These are phyloP conservation scores for Noccaea bulbosa DNA, from an alignment of 345 rosid species.

Conservation along the genomic window DNA sequence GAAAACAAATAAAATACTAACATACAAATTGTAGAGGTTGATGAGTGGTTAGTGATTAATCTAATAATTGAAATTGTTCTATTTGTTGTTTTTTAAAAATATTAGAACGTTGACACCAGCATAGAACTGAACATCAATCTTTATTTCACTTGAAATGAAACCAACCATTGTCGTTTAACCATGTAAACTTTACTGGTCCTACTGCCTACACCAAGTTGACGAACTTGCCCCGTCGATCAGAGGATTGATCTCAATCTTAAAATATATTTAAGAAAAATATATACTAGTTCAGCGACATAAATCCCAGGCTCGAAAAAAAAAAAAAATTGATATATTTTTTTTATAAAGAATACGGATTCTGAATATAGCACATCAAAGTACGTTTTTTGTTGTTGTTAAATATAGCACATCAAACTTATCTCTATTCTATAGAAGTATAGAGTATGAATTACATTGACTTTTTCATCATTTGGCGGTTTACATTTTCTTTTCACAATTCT, in stretches of 20 bases:
- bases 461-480: too few species aligned
- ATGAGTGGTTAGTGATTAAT: slow-evolving; percentile 16
- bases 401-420: too few species aligned
- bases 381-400: too few species aligned
- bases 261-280: too few species aligned
- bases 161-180: neutral
- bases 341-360: too few species aligned
- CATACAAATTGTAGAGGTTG: neutral
- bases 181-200: slow-evolving; percentile 16
- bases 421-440: too few species aligned
- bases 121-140: slow-evolving; percentile 6
- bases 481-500: too few species aligned
- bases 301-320: too few species aligned
- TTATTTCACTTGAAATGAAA: neutral
- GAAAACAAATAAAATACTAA: neutral
- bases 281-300: neutral
- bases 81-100: neutral
- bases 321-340: too few species aligned
- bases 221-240: neutral
- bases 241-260: too few species aligned
- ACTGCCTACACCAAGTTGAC: slow-evolving; percentile 4
- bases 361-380: too few species aligned
- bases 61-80: neutral
- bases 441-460: too few species aligned
- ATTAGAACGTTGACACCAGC: neutral